Percentiles rank a stretch among this genome's conserved stretches.
Evolutionary conservation across 2,329 filamentous ascomycete species (phyloP).

Genomic region (Trichoderma sp.): DNA sequence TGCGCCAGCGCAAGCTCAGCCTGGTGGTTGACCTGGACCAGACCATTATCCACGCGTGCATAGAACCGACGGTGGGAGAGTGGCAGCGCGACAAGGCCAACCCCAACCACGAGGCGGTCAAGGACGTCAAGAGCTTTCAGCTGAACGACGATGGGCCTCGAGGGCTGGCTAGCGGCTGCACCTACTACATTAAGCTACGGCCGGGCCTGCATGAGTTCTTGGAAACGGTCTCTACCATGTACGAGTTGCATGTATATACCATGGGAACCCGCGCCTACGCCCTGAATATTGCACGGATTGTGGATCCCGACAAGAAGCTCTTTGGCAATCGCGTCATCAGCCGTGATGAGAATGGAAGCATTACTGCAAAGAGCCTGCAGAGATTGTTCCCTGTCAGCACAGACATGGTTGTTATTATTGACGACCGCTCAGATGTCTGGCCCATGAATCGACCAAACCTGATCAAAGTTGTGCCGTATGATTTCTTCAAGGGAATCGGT

Average conservation of each 20-base stretch:
- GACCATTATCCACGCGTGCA: constrained; percentile 97
- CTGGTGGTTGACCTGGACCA: constrained; percentile 97
- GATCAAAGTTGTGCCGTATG: constrained; percentile 92
- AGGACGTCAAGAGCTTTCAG: constrained; percentile 86
- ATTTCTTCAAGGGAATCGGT: constrained; percentile 97
- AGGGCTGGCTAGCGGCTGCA: constrained; percentile 70
- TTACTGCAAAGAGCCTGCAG: constrained; percentile 86
- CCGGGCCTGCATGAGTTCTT: constrained; percentile 84
- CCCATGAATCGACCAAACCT: constrained; percentile 85
- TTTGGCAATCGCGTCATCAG: constrained; percentile 96
- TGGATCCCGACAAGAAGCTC: constrained; percentile 84
- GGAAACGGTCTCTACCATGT: constrained; percentile 73
- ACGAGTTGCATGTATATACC: constrained; percentile 97
- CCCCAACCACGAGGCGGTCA: constrained; percentile 87
- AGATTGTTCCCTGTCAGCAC: constrained; percentile 94
- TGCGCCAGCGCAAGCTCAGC: constrained; percentile 80
- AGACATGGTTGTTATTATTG: constrained; percentile 99
- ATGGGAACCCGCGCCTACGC: constrained; percentile 99
- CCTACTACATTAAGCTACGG: constrained; percentile 98
- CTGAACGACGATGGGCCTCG: constrained; percentile 80
- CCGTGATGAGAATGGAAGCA: constrained; percentile 92
- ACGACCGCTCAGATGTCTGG: constrained; percentile 96
- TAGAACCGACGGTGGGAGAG: constrained; percentile 93
- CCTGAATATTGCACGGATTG: constrained; percentile 84
- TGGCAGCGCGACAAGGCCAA: constrained; percentile 89